A percentile compares a stretch with the other conserved stretches of the same genome.
Conservation (phyloP, 192 early-diverging fungal genomes). For the Coemansia sp. region DNA sequence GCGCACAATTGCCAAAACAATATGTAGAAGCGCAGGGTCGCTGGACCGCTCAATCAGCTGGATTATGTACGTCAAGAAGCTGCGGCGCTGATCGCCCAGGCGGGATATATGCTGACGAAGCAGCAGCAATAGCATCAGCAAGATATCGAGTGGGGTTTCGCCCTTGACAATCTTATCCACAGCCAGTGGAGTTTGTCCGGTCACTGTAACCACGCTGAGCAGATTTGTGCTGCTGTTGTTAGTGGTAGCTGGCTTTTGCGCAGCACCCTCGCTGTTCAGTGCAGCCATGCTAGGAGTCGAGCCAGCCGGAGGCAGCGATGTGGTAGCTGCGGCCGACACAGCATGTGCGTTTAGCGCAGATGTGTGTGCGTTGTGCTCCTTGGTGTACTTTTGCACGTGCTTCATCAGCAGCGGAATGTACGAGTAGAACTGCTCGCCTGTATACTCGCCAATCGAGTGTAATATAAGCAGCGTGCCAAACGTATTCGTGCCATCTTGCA, state of each 20-base stretch:
- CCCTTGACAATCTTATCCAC: slow-evolving; percentile 37
- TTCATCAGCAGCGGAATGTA: slow-evolving; percentile 80
- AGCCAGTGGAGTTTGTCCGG: slow-evolving; percentile 41
- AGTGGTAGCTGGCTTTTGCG: background rate
- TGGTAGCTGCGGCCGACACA: slow-evolving; percentile 3
- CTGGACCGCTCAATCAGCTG: slow-evolving; percentile 83
- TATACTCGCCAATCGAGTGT: slow-evolving; percentile 62
- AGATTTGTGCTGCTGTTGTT: slow-evolving; percentile 24
- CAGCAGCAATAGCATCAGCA: slow-evolving; percentile 54
- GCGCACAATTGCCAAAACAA: slow-evolving; percentile 79
- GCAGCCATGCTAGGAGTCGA: slow-evolving; percentile 13
- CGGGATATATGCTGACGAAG: slow-evolving; percentile 63
- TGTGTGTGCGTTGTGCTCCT: slow-evolving; percentile 69
- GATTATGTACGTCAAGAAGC: slow-evolving; percentile 77
- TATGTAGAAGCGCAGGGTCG: slow-evolving; percentile 69
- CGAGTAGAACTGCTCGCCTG: slow-evolving; percentile 66
- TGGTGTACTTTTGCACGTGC: slow-evolving; percentile 79
- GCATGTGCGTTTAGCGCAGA: slow-evolving; percentile 16
- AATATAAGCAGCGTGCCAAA: slow-evolving; percentile 69
- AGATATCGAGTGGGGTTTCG: slow-evolving; percentile 42
- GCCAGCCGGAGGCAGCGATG: slow-evolving; percentile 24
- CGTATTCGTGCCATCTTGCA: slow-evolving; percentile 63
- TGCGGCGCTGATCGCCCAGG: slow-evolving; percentile 82
- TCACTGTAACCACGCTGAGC: slow-evolving; percentile 19
- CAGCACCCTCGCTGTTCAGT: slow-evolving; percentile 8